Evolutionary conservation across 148 eudicot species (phyloP).

Genomic region (Agrostemma githago): DNA sequence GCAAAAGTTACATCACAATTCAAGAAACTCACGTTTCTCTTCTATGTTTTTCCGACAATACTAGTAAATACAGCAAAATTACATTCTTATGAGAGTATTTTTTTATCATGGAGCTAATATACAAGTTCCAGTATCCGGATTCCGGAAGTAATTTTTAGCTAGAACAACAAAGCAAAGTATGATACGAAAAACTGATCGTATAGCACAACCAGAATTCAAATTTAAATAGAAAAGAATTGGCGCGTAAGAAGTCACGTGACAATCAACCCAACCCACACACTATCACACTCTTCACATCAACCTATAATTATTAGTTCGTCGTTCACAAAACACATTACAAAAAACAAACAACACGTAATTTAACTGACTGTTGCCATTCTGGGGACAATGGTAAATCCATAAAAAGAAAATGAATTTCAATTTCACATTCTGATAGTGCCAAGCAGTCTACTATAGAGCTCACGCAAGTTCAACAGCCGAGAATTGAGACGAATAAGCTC

Average conservation of each 20-base stretch:
- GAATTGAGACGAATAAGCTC: neutral
- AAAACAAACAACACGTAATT: neutral
- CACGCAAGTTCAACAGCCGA: neutral
- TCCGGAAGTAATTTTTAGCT: no score
- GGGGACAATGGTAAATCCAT: neutral
- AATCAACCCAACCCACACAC: neutral
- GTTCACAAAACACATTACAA: neutral
- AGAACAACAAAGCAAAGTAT: neutral
- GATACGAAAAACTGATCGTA: neutral
- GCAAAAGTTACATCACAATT: no score
- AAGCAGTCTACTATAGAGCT: neutral
- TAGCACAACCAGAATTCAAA: neutral
- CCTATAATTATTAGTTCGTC: neutral
- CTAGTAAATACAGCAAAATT: no score
- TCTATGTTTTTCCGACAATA: no score
- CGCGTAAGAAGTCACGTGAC: neutral
- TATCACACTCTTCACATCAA: neutral
- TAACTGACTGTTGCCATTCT: neutral
- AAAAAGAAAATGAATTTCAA: neutral
- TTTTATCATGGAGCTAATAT: no score
- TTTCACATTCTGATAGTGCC: neutral
- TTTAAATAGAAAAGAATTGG: neutral
- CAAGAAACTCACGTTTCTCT: no score
- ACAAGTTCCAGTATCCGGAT: no score
- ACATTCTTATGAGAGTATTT: no score